A percentile compares a stretch with the other conserved stretches of the same genome.
Conservation (phyloP, 768 basidiomycete species). For the Amanita polypyramis region DNA sequence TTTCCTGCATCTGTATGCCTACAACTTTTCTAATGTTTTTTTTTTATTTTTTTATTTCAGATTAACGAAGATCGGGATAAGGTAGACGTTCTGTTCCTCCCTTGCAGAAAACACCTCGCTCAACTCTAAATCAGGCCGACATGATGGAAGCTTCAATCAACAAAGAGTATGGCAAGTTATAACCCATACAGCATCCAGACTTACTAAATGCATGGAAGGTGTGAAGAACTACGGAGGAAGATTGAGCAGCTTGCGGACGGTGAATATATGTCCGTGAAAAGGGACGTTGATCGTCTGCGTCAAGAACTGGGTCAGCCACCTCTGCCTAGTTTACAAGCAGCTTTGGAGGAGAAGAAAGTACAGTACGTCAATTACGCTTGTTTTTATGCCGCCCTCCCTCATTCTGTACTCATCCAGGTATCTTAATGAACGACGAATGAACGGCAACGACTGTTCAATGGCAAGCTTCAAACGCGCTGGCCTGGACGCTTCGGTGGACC, state of each 20-base stretch:
- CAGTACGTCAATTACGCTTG: slow-evolving; percentile 25
- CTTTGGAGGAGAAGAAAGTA: slow-evolving; percentile 59
- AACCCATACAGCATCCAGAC: not conserved
- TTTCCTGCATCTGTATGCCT: not conserved
- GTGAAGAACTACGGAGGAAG: slow-evolving; percentile 53
- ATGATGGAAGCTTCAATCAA: slow-evolving; percentile 55
- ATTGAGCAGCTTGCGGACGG: slow-evolving; percentile 61
- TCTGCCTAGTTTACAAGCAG: slow-evolving; percentile 59
- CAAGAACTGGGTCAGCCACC: slow-evolving; percentile 69
- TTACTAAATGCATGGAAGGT: slow-evolving; percentile 27
- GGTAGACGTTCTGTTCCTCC: slow-evolving; percentile 18
- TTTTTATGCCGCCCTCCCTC: slow-evolving; percentile 6
- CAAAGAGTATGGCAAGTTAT: slow-evolving; percentile 43
- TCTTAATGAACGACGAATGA: slow-evolving; percentile 50
- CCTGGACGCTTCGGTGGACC: slow-evolving; percentile 8
- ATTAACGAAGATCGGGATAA: slow-evolving; percentile 80
- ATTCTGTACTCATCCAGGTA: slow-evolving; percentile 28
- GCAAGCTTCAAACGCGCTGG: slow-evolving; percentile 19
- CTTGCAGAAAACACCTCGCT: slow-evolving; percentile 5
- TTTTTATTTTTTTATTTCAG: slow-evolving; percentile 22
- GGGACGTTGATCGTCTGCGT: slow-evolving; percentile 67
- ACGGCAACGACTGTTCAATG: slow-evolving; percentile 29
- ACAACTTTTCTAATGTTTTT: not conserved
- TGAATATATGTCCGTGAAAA: slow-evolving; percentile 66
- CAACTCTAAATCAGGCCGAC: slow-evolving; percentile 39